Conservation (phyloP, 768 basidiomycete species). For the Leccinum uliginosum region DNA sequence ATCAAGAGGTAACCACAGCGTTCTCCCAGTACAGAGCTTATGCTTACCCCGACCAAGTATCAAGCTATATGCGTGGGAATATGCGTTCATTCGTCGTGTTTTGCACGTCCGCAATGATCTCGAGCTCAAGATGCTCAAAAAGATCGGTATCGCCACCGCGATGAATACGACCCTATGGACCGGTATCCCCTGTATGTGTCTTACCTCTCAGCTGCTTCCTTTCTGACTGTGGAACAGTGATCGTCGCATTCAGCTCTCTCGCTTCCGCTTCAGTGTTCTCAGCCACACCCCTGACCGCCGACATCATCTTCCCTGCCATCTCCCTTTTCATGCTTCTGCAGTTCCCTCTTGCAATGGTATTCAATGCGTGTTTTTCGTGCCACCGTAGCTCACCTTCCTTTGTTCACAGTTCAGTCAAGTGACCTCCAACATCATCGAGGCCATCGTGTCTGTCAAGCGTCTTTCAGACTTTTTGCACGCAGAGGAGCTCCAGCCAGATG, state of each 20-base stretch:
- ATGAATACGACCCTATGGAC: constrained; percentile 61
- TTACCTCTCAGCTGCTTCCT: background rate
- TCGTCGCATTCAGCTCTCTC: constrained; percentile 83
- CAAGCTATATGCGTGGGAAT: constrained; percentile 94
- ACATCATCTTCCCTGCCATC: constrained; percentile 95
- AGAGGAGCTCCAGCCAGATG: constrained; percentile 77
- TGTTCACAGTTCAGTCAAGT: constrained; percentile 57
- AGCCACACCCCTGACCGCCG: constrained; percentile 71
- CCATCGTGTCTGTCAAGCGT: constrained; percentile 77
- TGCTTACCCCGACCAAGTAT: constrained; percentile 46
- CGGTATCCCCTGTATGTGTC: constrained; percentile 52
- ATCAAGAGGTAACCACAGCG: constrained; percentile 61
- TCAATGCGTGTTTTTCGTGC: constrained; percentile 4
- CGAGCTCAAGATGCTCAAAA: constrained; percentile 76
- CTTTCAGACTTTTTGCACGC: constrained; percentile 71
- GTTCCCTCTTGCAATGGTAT: constrained; percentile 81
- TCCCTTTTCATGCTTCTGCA: constrained; percentile 83
- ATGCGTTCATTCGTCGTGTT: constrained; percentile 78
- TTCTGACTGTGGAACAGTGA: constrained; percentile 32
- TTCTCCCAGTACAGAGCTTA: background rate
- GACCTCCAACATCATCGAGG: constrained; percentile 79
- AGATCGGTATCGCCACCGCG: constrained; percentile 75
- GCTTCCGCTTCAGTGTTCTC: constrained; percentile 63
- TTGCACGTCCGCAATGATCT: constrained; percentile 76
- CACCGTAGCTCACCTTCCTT: constrained; percentile 1